Conservation (phyloP, 2,329 filamentous ascomycete species). For the Incumbomyces lentus region DNA sequence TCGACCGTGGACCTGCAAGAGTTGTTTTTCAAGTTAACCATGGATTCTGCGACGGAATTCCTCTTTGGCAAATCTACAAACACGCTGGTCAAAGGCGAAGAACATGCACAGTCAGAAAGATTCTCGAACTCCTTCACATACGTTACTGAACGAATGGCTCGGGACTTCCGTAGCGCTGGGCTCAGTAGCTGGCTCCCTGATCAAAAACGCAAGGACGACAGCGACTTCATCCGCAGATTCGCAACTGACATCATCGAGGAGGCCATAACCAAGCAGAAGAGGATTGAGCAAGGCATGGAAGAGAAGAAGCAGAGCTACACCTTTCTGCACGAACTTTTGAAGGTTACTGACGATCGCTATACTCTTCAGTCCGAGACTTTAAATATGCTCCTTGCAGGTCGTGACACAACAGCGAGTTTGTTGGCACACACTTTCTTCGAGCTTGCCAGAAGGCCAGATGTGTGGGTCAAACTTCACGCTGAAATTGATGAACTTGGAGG, state of each 20-base stretch:
- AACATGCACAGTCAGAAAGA: background rate
- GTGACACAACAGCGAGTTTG: slow-evolving; percentile 30
- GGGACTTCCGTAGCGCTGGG: slow-evolving; percentile 14
- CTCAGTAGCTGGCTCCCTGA: slow-evolving; percentile 14
- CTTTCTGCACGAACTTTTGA: slow-evolving; percentile 19
- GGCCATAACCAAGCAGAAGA: slow-evolving; percentile 3
- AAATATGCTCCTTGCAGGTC: slow-evolving; percentile 29
- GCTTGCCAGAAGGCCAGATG: slow-evolving; percentile 23
- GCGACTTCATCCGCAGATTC: slow-evolving; percentile 18
- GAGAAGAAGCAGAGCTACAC: slow-evolving; percentile 12
- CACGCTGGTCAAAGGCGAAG: slow-evolving; percentile 27
- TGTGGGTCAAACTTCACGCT: slow-evolving; percentile 36
- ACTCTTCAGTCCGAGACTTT: slow-evolving; percentile 22
- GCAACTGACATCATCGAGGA: slow-evolving; percentile 17
- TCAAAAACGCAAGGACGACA: slow-evolving; percentile 11
- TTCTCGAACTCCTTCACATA: slow-evolving; percentile 6
- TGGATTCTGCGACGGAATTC: slow-evolving; percentile 59
- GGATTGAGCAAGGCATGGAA: background rate
- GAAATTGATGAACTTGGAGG: slow-evolving; percentile 20
- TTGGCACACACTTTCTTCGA: slow-evolving; percentile 27
- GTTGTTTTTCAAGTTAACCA: slow-evolving; percentile 54
- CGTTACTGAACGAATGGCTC: slow-evolving; percentile 4
- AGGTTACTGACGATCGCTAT: slow-evolving; percentile 16
- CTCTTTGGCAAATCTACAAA: slow-evolving; percentile 51
- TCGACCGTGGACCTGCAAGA: slow-evolving; percentile 49